Base-by-base conservation (phyloP, 768 basidiomycete species). In the Lentinula lateritia region DNA sequence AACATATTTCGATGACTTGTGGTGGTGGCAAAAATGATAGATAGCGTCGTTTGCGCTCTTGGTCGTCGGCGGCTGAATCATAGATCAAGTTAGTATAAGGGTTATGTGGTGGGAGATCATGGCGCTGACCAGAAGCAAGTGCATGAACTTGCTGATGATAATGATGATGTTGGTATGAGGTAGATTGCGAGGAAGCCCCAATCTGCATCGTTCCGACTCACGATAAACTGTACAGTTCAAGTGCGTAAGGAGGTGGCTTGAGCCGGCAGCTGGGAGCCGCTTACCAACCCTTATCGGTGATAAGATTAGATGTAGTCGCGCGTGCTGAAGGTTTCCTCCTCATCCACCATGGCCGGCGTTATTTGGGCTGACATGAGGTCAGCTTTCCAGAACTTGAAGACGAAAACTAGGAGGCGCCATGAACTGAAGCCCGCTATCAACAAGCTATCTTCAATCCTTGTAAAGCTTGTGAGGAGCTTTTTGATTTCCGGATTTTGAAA, bases 1-100 rank as follows among this genome's bases (percentile, higher is more conserved):
- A 78, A 70, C 88, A 92, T 67, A 92, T 84, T 66, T 91, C 90
- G 69, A 92, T 89, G 68, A 92, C 80, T 73, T 92, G 88, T 50
- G 82, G 79, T 20, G 80, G 83, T 23, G 85, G 80, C 7, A 93
- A 78, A 20, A 90, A 78, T 23, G 80, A 78, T 46, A 93, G 78
- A 75, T 92, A 93, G 63, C 83, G 81, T 65, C 83, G 82, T 71
- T 90, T 91, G 74, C 88, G 83, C 55, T 84, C 78, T 70, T 85
- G 80, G 69, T 85, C 83, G 15, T 38, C 53, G 13, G 41, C 20
- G n/a, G 16, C 41, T 61, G 55, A 28, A 36, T 50, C 12, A 52
- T 15, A 32, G 23, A 43, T n/a, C 15, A 48, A 12, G 56, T 39
- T 23, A 61, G 43, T 15, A 50, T 35, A 3, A 43, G 50, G 20